Evolutionary conservation across 148 eudicot genomes (phyloP).

Genomic region (Camellia granthamiana): DNA sequence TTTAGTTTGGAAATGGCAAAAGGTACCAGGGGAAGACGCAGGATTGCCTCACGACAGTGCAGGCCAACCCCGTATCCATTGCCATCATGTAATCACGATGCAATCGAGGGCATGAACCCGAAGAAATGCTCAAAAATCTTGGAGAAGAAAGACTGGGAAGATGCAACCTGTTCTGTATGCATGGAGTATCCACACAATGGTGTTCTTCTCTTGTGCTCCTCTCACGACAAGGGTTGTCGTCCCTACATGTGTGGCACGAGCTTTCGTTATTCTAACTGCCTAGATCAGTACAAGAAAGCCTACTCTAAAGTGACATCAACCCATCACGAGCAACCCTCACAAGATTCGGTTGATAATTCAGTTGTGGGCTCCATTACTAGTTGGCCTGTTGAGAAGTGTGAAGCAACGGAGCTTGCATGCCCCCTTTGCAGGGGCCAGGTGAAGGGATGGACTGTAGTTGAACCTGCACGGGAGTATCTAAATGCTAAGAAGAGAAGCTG

Average conservation of each 20-base stretch:
- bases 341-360: conserved; percentile 19
- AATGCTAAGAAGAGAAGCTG: conserved; percentile 53
- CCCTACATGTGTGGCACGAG: conserved; percentile 79
- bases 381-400: conserved; percentile 31
- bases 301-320: conserved; percentile 36
- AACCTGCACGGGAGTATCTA: conserved; percentile 46
- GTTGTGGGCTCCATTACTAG: conserved; percentile 17
- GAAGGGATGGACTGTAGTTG: conserved; percentile 69
- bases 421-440: conserved; percentile 74
- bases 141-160: conserved; percentile 56
- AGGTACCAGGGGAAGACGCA: conserved; percentile 53
- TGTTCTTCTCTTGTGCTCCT: conserved; percentile 66
- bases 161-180: conserved; percentile 61
- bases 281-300: conserved; percentile 65
- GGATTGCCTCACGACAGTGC: conserved; percentile 47
- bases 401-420: conserved; percentile 46
- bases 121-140: conserved; percentile 33
- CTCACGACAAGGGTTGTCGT: conserved; percentile 64
- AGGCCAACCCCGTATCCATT: conserved; percentile 50
- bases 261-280: conserved; percentile 61
- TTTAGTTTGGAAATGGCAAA: conserved; percentile 46
- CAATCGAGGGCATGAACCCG: neutral
- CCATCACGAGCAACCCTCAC: conserved; percentile 14
- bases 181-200: conserved; percentile 73
- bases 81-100: conserved; percentile 21